Evolutionary conservation across 2,329 filamentous ascomycete genomes (phyloP), one percentile per base, ranked within the genome.

Genomic region (Pyrenochaeta sp.): DNA sequence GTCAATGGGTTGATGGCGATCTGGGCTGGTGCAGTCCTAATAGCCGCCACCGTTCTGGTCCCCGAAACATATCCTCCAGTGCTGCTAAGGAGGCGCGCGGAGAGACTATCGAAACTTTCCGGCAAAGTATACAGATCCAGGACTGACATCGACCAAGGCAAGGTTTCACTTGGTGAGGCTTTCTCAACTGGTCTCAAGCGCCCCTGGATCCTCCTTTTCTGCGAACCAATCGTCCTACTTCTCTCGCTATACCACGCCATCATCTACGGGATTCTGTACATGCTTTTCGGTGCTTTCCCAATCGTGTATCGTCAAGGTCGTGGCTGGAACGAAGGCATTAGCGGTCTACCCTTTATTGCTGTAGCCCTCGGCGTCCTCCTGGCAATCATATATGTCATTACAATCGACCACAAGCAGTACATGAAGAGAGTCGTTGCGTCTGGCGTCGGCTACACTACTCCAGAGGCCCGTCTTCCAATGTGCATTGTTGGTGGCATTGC

Each of bases 191-290:
- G 86, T 3, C 79, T 90, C n/a, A 80, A 83, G 49, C 83, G 90
- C 2, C 90, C 90, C 1, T 90, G 89, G 87, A 79, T 89, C 45
- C 82, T 92, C 51, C 82, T 92, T 7, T 89, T 91, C 80, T 79
- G 80, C 54, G 90, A 92, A 70, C 90, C 90, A 2, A 91, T 91
- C 62, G 86, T 90, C 25, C 72, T 90, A 10, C 78, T 90, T 9
- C 80, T 87, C 2, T 85, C 84, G 37, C 79, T 91, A 27, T 91
- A 91, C 54, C 63, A 72, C 56, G 87, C 88, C 55, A 88, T 84
- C 66, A 80, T 83, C 56, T 83, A 83, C 66, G 81, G 80, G 15
- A 81, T 80, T 5, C 73, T 83, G 1, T 83, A 83, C 69, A 81
- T 82, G 79, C 73, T 83, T 5, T 83, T 83, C 69, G 76, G 77